These are phyloP conservation scores for Rhizoclosmatium sp. DNA, from an alignment of 192 early-diverging fungal genomes.

Conservation along the genomic window DNA sequence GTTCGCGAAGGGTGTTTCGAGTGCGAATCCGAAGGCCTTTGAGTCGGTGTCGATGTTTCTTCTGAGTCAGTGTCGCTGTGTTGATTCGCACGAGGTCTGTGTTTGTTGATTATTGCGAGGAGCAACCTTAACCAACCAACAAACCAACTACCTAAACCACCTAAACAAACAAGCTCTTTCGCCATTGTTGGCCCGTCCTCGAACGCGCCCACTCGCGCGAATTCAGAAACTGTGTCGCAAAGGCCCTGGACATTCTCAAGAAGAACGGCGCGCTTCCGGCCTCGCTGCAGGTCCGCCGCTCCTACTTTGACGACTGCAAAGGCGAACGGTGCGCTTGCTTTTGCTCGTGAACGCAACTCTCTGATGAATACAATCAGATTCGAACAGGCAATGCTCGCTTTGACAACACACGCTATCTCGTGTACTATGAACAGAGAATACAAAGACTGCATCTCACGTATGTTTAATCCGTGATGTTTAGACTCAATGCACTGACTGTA, in stretches of 20 bases:
- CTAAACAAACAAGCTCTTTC: not conserved
- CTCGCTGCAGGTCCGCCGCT: conserved; percentile 34
- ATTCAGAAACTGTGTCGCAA: conserved; percentile 38
- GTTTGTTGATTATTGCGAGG: too few relatives aligned
- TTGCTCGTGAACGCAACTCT: not conserved
- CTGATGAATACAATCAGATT: conserved; percentile 28
- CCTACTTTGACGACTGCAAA: conserved; percentile 47
- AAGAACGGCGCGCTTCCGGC: conserved; percentile 44
- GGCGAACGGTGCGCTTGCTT: conserved; percentile 42
- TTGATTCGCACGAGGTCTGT: not conserved
- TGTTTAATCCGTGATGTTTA: not conserved
- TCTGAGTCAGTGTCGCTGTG: not conserved
- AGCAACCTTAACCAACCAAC: too few relatives aligned
- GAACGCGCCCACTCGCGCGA: conserved; percentile 44
- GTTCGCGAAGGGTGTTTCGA: not conserved
- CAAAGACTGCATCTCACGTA: conserved; percentile 5
- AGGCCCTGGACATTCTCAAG: conserved; percentile 47
- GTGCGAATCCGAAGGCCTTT: conserved; percentile 30
- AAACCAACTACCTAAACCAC: too few relatives aligned
- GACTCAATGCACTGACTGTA: not conserved
- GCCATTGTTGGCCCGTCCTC: conserved; percentile 35
- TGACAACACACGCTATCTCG: conserved; percentile 42
- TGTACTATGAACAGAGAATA: conserved; percentile 28
- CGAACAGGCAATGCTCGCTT: conserved; percentile 43
- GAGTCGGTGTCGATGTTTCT: conserved; percentile 19